Conservation (phyloP, 1,284 basidiomycete genomes). For the Melampsora occidentalis region DNA sequence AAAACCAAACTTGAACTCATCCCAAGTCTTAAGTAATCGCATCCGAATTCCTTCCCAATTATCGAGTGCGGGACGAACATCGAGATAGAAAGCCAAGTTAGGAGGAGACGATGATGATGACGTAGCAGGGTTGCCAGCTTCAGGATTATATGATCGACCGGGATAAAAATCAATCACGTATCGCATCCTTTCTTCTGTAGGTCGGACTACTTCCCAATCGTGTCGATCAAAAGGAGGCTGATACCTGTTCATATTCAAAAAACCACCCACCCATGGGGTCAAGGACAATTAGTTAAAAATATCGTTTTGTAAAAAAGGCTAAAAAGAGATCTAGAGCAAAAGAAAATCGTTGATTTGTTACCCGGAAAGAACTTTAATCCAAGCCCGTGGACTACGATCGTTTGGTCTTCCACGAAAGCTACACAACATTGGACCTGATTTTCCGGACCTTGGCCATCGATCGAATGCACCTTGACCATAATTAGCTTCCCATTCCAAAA, state of each 20-base stretch:
- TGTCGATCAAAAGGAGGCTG: constrained; percentile 92
- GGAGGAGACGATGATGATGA: constrained; percentile 57
- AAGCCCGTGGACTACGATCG: constrained; percentile 74
- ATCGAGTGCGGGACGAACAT: constrained; percentile 88
- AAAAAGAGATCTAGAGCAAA: constrained; percentile 28
- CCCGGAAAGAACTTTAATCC: constrained; percentile 80
- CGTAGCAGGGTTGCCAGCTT: constrained; percentile 52
- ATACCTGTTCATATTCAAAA: constrained; percentile 62
- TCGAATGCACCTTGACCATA: constrained; percentile 38
- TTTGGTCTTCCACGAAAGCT: constrained; percentile 64
- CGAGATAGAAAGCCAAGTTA: constrained; percentile 74
- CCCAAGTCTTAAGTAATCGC: constrained; percentile 54
- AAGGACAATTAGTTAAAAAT: constrained; percentile 1
- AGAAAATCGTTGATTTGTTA: constrained; percentile 51
- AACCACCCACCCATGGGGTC: not conserved
- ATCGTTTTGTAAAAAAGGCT: not conserved
- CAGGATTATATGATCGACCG: constrained; percentile 60
- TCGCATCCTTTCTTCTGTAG: constrained; percentile 63
- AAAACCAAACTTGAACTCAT: constrained; percentile 16
- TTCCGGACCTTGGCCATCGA: constrained; percentile 39
- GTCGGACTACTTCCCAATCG: constrained; percentile 90
- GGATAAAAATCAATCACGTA: constrained; percentile 99
- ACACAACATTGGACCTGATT: constrained; percentile 52
- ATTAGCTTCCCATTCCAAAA: constrained; percentile 77
- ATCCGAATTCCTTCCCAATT: constrained; percentile 83